phyloP scores from a whole-genome alignment of 1,284 basidiomycete genomes.

The Amylostereum chailletii region DNA sequence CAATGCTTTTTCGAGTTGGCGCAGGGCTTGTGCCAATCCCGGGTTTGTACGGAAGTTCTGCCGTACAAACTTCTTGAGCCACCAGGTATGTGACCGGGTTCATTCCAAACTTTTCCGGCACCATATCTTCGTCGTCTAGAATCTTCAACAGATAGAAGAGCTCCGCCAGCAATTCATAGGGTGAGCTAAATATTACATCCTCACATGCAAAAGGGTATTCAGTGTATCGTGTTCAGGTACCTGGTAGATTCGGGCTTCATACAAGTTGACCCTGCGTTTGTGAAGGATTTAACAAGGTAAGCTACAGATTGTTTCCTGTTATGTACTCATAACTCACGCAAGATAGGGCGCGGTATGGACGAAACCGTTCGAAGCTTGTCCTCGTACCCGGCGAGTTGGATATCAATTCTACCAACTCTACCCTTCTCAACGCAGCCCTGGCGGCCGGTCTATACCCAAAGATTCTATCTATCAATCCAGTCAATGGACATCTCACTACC shows the following conservation, averaged over 20 bases:
- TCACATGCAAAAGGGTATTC: not conserved
- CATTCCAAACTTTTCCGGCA: not conserved
- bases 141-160: conserved; percentile 94
- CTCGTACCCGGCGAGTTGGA: conserved; percentile 68
- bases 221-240: conserved; percentile 35
- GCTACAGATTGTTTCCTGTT: conserved; percentile 7
- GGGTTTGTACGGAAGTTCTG: conserved; percentile 70
- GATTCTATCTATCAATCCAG: conserved; percentile 64
- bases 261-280: conserved; percentile 54
- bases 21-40: conserved; percentile 65
- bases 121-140: conserved; percentile 34
- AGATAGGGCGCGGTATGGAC: conserved; percentile 64
- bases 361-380: conserved; percentile 73
- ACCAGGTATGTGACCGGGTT: conserved; percentile 44
- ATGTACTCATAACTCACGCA: not conserved
- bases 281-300: conserved; percentile 68
- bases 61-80: conserved; percentile 77
- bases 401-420: conserved; percentile 53
- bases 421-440: conserved; percentile 77
- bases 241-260: conserved; percentile 88
- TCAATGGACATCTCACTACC: conserved; percentile 61
- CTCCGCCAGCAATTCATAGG: conserved; percentile 90
- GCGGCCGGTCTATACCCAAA: conserved; percentile 91
- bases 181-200: conserved; percentile 24
- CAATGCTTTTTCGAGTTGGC: conserved; percentile 87